These are phyloP conservation scores for Phytophthora capsici DNA, from an alignment of 352 stramenopile genomes.

Conservation along the genomic window DNA sequence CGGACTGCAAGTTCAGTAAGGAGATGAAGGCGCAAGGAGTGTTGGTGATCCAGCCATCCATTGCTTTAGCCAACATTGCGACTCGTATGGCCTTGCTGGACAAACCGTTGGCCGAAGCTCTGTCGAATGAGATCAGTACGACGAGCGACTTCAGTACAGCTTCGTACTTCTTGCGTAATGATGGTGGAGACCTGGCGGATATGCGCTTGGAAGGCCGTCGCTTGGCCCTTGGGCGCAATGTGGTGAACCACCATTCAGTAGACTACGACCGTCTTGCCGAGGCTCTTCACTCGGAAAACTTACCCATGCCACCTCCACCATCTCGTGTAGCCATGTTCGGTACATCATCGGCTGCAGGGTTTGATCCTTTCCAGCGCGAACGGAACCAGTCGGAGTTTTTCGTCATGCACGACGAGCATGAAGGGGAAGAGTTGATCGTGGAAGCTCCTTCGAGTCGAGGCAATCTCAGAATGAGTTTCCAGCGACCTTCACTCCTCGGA, in stretches of 20 bases:
- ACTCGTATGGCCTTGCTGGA: conserved; percentile 76
- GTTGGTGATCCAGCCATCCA: conserved; percentile 71
- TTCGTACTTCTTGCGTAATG: conserved; percentile 62
- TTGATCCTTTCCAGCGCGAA: conserved; percentile 58
- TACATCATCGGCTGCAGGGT: conserved; percentile 41
- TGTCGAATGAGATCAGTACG: conserved; percentile 60
- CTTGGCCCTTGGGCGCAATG: conserved; percentile 51
- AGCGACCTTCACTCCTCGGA: conserved; percentile 20
- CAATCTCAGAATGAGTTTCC: conserved; percentile 13
- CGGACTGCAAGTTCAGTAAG: conserved; percentile 53
- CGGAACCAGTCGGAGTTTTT: conserved; percentile 56
- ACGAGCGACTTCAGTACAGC: conserved; percentile 59
- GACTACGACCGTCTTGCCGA: conserved; percentile 58
- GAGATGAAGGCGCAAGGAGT: conserved; percentile 41
- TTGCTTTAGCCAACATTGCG: conserved; percentile 70
- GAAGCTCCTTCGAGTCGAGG: conserved; percentile 37
- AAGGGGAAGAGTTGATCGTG: conserved; percentile 42
- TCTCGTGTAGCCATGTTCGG: conserved; percentile 77
- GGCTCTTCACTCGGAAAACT: conserved; percentile 34
- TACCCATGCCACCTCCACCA: conserved; percentile 55
- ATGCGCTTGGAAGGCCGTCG: conserved; percentile 52
- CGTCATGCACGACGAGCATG: conserved; percentile 54
- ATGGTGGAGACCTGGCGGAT: conserved; percentile 45
- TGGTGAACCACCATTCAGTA: conserved; percentile 78
- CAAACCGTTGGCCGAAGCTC: conserved; percentile 37